Percentiles rank a stretch among this genome's conserved stretches.
Conservation (phyloP, 2,329 filamentous ascomycete species). For the Chaetomiaceae sp. region DNA sequence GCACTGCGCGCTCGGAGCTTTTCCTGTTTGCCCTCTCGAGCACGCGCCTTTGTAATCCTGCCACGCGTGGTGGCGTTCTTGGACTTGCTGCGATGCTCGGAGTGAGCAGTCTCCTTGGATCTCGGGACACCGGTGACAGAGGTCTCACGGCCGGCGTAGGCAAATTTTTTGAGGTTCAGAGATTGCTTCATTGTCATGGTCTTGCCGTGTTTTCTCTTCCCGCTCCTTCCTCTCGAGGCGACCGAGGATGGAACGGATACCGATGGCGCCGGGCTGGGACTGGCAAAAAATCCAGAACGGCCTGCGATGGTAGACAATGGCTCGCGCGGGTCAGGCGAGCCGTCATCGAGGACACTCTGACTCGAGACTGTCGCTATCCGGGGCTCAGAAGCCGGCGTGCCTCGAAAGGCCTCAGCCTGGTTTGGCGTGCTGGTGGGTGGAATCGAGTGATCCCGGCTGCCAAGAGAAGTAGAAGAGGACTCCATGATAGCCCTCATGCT, state of each 20-base stretch:
- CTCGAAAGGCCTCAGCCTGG: too few species aligned
- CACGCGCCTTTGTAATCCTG: neutral
- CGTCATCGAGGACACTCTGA: neutral
- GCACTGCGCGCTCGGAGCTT: neutral
- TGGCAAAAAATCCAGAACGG: conserved; percentile 4
- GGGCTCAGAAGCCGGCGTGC: too few species aligned
- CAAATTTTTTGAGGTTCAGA: neutral
- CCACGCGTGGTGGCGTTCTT: neutral
- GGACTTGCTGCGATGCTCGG: neutral
- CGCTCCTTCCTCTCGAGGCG: neutral
- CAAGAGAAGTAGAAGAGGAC: too few species aligned
- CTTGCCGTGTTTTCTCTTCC: neutral
- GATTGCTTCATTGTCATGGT: neutral
- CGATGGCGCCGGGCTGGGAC: neutral
- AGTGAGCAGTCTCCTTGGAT: neutral
- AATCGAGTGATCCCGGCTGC: too few species aligned
- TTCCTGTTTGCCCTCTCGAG: neutral
- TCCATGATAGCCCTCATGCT: too few species aligned
- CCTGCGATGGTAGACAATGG: neutral
- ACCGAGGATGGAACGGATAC: too few species aligned
- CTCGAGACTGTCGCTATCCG: neutral
- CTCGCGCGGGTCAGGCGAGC: neutral
- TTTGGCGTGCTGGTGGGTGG: too few species aligned
- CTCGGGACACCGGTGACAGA: neutral
- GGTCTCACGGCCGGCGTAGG: neutral